A percentile compares a stretch with the other conserved stretches of the same genome.
These are phyloP conservation scores for Cadophora sp. DNA, from an alignment of 2,329 filamentous ascomycete genomes.

Conservation along the genomic window DNA sequence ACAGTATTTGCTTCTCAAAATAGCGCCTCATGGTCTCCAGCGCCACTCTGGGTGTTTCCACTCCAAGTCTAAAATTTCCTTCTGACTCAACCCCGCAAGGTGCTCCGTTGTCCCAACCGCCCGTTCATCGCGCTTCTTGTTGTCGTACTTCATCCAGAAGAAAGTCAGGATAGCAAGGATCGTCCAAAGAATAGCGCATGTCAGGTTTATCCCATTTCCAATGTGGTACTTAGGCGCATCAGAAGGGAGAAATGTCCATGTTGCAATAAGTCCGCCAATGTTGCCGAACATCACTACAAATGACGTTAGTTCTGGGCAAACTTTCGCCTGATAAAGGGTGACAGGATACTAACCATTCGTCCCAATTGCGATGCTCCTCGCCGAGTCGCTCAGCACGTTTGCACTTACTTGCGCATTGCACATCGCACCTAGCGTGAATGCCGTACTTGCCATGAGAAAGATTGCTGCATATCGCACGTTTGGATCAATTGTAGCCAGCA, in stretches of 20 bases:
- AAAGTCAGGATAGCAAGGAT: not conserved
- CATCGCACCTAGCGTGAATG: not conserved
- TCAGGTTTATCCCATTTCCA: not conserved
- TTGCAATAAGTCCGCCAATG: not conserved
- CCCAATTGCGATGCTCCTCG: not conserved
- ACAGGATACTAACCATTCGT: not conserved
- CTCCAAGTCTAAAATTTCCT: not conserved
- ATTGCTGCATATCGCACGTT: not conserved
- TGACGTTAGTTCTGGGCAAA: not conserved
- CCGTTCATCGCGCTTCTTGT: not conserved
- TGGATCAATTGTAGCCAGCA: not conserved
- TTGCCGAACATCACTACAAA: not conserved
- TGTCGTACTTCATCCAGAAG: conserved; percentile 3
- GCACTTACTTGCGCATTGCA: not conserved
- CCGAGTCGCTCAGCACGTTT: not conserved
- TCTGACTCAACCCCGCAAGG: not conserved
- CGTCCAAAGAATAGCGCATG: not conserved
- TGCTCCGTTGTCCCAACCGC: not conserved
- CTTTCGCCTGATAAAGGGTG: not conserved
- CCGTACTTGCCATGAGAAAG: not conserved
- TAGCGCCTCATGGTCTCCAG: not conserved
- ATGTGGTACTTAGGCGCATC: not conserved
- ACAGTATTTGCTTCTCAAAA: not conserved
- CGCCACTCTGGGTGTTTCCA: not conserved
- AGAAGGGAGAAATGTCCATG: not conserved